phyloP scores from a whole-genome alignment of 345 rosid species.

The Bretschneidera sinensis region DNA sequence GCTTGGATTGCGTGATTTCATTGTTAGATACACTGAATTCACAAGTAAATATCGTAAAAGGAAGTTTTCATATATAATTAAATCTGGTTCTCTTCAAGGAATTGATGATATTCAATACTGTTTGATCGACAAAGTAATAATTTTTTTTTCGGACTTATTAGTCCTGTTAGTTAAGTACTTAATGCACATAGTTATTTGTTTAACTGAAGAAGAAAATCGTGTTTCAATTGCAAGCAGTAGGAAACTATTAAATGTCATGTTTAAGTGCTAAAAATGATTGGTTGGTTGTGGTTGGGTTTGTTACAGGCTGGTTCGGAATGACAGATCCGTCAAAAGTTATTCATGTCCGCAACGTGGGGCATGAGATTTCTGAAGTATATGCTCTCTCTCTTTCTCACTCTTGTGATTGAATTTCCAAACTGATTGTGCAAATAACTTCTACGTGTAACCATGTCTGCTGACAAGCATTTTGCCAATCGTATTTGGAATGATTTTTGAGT shows the following conservation, averaged over 20 bases:
- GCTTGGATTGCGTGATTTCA: conserved; percentile 3
- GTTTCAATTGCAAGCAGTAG: background rate
- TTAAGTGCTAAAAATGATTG: background rate
- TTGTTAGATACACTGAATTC: conserved; percentile 4
- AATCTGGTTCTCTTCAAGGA: background rate
- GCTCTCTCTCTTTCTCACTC: conserved; percentile 15
- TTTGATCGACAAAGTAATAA: background rate
- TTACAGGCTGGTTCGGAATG: conserved; percentile 39
- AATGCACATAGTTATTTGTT: background rate
- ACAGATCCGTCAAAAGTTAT: conserved; percentile 96
- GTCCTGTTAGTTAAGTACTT: background rate
- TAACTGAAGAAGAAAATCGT: background rate
- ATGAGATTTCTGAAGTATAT: conserved; percentile 88
- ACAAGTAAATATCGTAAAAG: background rate
- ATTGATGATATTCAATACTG: background rate
- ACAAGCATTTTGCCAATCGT: too few relatives aligned
- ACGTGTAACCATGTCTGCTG: too few relatives aligned
- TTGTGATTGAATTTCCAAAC: background rate
- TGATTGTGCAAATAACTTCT: too few relatives aligned
- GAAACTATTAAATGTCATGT: background rate
- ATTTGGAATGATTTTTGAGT: too few relatives aligned
- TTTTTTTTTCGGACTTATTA: too few relatives aligned
- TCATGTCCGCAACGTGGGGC: conserved; percentile 97
- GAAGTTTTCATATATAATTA: too few relatives aligned
- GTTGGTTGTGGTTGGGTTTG: background rate